Conservation (phyloP, 73 alveolate genomes). For the Blepharisma stoltei region DNA sequence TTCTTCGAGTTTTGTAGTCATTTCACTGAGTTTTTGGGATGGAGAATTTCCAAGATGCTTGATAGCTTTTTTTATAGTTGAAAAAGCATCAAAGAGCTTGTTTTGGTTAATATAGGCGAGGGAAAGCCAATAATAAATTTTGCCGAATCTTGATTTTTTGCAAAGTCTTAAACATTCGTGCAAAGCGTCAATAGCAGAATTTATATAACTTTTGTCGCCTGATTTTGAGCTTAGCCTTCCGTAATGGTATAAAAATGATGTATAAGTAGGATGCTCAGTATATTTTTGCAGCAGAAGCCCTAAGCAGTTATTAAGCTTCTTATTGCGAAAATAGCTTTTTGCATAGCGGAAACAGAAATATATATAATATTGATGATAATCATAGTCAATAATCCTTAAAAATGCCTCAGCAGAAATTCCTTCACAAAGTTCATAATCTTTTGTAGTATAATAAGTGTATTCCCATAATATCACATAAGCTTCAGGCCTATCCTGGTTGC, state of each 20-base stretch:
- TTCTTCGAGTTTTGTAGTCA: neutral
- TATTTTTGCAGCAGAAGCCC: constrained; percentile 34
- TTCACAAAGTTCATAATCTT: constrained; percentile 24
- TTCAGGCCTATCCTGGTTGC: constrained; percentile 42
- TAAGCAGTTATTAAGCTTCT: neutral
- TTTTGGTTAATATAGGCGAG: neutral
- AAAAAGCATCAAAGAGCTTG: neutral
- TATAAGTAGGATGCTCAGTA: constrained; percentile 31
- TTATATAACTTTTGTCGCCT: neutral
- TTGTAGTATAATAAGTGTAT: neutral
- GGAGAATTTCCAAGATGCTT: neutral
- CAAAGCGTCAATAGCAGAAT: constrained; percentile 16
- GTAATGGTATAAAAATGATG: constrained; percentile 29
- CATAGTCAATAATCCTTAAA: constrained; percentile 19
- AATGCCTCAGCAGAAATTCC: constrained; percentile 12
- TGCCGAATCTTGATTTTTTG: neutral
- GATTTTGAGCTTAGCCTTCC: constrained; percentile 33
- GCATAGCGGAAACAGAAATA: neutral
- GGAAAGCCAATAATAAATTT: constrained; percentile 24
- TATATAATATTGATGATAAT: constrained; percentile 3
- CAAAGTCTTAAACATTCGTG: neutral
- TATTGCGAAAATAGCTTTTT: neutral
- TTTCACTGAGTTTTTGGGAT: neutral
- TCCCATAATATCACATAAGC: constrained; percentile 68
- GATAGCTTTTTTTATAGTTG: neutral